Evolutionary conservation across 768 basidiomycete species (phyloP).

Genomic region (Suillus plorans): DNA sequence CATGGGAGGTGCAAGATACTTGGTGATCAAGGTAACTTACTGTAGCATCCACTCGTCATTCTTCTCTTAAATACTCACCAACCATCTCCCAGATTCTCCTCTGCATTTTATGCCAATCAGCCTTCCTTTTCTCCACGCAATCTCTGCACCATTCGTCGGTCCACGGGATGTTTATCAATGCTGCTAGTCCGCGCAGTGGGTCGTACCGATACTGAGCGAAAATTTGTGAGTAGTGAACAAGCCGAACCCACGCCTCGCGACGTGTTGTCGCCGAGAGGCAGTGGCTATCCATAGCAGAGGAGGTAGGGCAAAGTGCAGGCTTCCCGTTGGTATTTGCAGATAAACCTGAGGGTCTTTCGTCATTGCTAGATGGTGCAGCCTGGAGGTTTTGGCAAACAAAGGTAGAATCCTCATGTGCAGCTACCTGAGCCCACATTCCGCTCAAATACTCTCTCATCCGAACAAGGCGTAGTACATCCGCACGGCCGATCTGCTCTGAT

Average conservation of each 20-base stretch:
- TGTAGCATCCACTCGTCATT: background rate
- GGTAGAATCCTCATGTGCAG: slow-evolving; percentile 2
- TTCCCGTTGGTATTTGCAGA: background rate
- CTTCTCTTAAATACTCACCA: background rate
- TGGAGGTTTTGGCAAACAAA: background rate
- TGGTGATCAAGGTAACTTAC: background rate
- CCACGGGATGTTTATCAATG: slow-evolving; percentile 24
- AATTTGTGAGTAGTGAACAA: slow-evolving; percentile 21
- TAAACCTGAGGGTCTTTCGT: background rate
- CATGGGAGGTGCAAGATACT: background rate
- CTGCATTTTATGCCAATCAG: background rate
- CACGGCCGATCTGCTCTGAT: background rate
- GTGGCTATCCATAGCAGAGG: background rate
- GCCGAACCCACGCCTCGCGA: background rate
- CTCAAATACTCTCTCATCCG: slow-evolving; percentile 22
- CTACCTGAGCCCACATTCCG: slow-evolving; percentile 17
- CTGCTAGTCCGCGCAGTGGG: slow-evolving; percentile 34
- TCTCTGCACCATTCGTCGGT: slow-evolving; percentile 30
- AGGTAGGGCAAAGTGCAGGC: background rate
- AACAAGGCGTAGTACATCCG: slow-evolving; percentile 10
- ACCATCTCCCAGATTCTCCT: background rate
- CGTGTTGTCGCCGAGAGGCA: background rate
- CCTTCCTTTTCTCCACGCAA: slow-evolving; percentile 17
- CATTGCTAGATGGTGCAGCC: background rate
- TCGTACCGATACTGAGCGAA: slow-evolving; percentile 31